Evolutionary conservation across 164 flowering plant species (phyloP).

Genomic region (Magnolia changhungtana): DNA sequence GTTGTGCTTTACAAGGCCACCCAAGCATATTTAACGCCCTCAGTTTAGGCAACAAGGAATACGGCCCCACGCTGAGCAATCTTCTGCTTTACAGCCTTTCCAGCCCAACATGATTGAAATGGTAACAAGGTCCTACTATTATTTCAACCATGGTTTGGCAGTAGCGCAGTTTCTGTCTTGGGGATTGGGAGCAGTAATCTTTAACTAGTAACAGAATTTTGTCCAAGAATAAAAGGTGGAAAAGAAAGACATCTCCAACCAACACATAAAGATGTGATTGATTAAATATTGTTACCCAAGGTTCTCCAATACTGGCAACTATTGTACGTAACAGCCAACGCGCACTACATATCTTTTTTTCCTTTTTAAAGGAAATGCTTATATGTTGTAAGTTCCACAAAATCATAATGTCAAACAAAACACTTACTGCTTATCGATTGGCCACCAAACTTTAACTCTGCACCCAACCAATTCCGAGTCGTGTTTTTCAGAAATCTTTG

Average conservation of each 20-base stretch:
- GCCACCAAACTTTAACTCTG: slow-evolving; percentile 98
- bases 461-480: slow-evolving; percentile 60
- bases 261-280: not conserved
- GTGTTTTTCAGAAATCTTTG: slow-evolving; percentile 34
- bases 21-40: no score
- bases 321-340: not conserved
- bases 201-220: not conserved
- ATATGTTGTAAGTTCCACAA: not conserved
- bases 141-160: not conserved
- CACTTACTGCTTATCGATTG: slow-evolving; percentile 86
- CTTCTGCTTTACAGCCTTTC: not conserved
- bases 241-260: not conserved
- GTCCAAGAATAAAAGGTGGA: not conserved
- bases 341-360: not conserved
- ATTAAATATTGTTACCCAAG: not conserved
- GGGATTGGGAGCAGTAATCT: not conserved
- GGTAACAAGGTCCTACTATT: not conserved
- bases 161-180: not conserved
- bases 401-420: not conserved
- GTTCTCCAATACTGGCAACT: not conserved
- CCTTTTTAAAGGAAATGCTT: not conserved
- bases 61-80: not conserved
- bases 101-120: not conserved
- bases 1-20: not conserved
- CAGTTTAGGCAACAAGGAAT: not conserved